These are phyloP conservation scores for Ustilago lituana DNA, from an alignment of 1,284 basidiomycete species.

Conservation along the genomic window DNA sequence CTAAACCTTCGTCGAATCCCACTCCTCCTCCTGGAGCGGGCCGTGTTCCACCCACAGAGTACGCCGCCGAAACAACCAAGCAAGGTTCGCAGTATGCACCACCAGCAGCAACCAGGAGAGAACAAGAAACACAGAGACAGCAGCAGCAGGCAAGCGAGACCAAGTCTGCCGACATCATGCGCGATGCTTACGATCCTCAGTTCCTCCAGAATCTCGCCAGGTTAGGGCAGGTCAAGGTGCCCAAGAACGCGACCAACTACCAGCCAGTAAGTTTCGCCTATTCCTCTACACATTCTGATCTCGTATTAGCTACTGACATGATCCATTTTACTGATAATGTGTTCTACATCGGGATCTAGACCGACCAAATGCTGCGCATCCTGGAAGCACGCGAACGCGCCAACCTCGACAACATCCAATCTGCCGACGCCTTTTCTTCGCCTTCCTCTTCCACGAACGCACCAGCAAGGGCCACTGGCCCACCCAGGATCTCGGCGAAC, in stretches of 20 bases:
- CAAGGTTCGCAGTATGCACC: constrained; percentile 28
- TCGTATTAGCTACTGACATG: constrained; percentile 2
- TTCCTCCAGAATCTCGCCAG: constrained; percentile 44
- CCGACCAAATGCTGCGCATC: constrained; percentile 51
- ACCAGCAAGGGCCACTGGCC: background rate
- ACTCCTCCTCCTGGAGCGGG: constrained; percentile 2
- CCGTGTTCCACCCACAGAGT: constrained; percentile 22
- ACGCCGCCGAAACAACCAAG: constrained; percentile 21
- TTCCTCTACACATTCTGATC: background rate
- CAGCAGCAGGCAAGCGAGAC: constrained; percentile 40
- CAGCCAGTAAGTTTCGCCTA: constrained; percentile 23
- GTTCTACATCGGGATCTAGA: constrained; percentile 19
- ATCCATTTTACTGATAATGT: no score
- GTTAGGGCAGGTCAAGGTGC: constrained; percentile 44
- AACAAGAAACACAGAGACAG: constrained; percentile 33
- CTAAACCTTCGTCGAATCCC: constrained; percentile 15
- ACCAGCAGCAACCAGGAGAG: constrained; percentile 15
- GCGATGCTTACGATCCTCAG: constrained; percentile 50
- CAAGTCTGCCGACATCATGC: constrained; percentile 48
- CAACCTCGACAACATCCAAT: constrained; percentile 21
- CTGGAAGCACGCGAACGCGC: constrained; percentile 41
- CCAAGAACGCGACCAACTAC: constrained; percentile 46
- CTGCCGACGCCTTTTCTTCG: constrained; percentile 1
- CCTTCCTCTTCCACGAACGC: background rate
- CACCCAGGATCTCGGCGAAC: constrained; percentile 29